Base-by-base conservation (phyloP, 2,329 filamentous ascomycete genomes). In the Septoria petroselini region DNA sequence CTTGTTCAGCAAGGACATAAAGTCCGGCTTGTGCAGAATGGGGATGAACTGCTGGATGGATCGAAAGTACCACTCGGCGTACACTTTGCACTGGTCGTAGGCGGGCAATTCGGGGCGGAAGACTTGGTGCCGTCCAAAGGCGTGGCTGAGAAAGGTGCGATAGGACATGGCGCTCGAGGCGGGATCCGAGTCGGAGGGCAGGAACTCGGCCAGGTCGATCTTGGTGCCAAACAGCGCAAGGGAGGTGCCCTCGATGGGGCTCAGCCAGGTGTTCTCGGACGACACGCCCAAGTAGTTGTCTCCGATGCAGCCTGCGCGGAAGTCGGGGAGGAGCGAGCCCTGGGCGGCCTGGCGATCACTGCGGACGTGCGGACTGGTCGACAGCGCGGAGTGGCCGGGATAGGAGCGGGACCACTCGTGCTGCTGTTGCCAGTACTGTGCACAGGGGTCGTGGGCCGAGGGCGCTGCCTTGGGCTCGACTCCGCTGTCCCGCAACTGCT, bases 191-290 rank as follows among this genome's bases (percentile, higher is more conserved):
- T 88, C 85, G 1, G 77, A 74, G 1, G 79, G 81, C 39, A 84
- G 78, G 62, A 88, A 89, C 37, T 84, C 81, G 9, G 85, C 82
- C 34, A 91, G 79, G 67, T 94, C 86, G 61, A 93, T 85, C 38
- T 86, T 84, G 59, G 85, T 86, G 27, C 88, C 88, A 34, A 93
- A 80, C 45, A 94, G 81, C 1, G 86, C 84, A n/a, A 93, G 73
- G 7, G 80, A 82, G 0, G 85, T 90, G 39, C 86, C 87, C 61
- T 84, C 84, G 63, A 91, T 85, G 6, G 85, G 83, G 68, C 83
- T 88, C 30, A 90, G 70, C 42, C 82, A 80, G 7, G 80, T 78
- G 58, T 79, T 81, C 48, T 84, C 81, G 5, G 78, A 76, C 2
- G 78, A 78, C 14, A 80, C 81, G 30, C 85, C 85, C 3, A 88